Evolutionary conservation across 1,284 basidiomycete genomes (phyloP).

Genomic region (Neotropicomus parvogracilis): DNA sequence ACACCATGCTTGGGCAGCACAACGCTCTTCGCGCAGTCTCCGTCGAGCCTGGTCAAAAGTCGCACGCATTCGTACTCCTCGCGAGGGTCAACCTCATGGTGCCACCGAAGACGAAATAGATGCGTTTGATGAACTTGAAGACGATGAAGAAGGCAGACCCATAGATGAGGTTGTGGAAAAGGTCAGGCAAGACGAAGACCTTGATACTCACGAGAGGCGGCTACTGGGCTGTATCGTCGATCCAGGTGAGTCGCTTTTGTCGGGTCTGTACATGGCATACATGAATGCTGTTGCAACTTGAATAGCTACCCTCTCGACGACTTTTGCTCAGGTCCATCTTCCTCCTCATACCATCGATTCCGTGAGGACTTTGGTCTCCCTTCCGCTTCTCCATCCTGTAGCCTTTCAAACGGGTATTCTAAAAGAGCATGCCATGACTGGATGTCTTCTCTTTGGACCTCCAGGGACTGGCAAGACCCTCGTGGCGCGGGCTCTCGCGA

Average conservation of each 20-base stretch:
- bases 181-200: constrained; percentile 67
- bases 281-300: constrained; percentile 9
- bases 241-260: constrained; percentile 46
- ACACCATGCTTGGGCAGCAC: constrained; percentile 57
- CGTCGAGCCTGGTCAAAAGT: constrained; percentile 64
- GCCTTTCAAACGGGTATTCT: constrained; percentile 91
- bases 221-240: constrained; percentile 83
- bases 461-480: constrained; percentile 92
- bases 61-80: constrained; percentile 39
- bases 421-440: constrained; percentile 85
- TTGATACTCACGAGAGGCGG: constrained; percentile 75
- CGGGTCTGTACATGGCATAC: background rate
- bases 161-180: constrained; percentile 71
- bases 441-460: constrained; percentile 86
- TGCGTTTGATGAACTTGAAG: constrained; percentile 32
- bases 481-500: constrained; percentile 86
- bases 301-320: constrained; percentile 70
- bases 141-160: constrained; percentile 33
- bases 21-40: constrained; percentile 46
- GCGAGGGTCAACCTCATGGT: constrained; percentile 40
- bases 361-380: constrained; percentile 84
- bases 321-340: constrained; percentile 85
- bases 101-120: constrained; percentile 38
- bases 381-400: constrained; percentile 85
- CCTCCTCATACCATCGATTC: constrained; percentile 84